phyloP scores from a whole-genome alignment of 176 grass and related monocot genomes.

The Avena insularis region DNA sequence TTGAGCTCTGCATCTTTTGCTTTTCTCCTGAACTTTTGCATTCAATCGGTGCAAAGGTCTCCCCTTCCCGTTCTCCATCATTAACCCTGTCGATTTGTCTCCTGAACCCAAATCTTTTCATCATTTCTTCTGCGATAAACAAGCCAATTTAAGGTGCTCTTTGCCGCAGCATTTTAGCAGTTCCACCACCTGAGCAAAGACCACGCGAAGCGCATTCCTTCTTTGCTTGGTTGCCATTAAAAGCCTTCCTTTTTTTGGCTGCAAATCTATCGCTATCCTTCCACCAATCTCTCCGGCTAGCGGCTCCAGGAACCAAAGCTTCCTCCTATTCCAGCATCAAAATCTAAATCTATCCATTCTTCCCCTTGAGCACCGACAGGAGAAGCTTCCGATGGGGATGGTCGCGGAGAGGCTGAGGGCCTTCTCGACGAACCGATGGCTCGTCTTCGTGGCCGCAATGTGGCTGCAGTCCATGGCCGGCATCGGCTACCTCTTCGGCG shows the following conservation, averaged over 20 bases:
- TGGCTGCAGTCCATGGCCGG: slow-evolving; percentile 94
- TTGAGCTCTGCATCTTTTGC: not conserved
- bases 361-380: not conserved
- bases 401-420: slow-evolving; percentile 41
- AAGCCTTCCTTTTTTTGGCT: not conserved
- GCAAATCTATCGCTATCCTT: slow-evolving; percentile 18
- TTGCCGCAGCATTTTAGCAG: slow-evolving; percentile 25
- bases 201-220: slow-evolving; percentile 15
- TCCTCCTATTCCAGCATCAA: slow-evolving; percentile 15
- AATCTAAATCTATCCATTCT: slow-evolving; percentile 35
- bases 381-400: slow-evolving; percentile 49
- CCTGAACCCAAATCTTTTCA: slow-evolving; percentile 1
- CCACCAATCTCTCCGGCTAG: not conserved
- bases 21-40: slow-evolving; percentile 7
- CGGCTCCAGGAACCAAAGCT: not conserved
- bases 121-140: slow-evolving; percentile 40
- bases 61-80: not conserved
- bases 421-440: slow-evolving; percentile 83
- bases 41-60: slow-evolving; percentile 16
- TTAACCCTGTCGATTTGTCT: slow-evolving; percentile 13
- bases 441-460: slow-evolving; percentile 91
- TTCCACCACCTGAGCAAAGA: slow-evolving; percentile 21
- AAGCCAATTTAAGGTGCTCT: not conserved
- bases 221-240: slow-evolving; percentile 39
- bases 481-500: slow-evolving; percentile 89